Evolutionary conservation across 208 protist species (phyloP).

Genomic region (Angomonas deanei): DNA sequence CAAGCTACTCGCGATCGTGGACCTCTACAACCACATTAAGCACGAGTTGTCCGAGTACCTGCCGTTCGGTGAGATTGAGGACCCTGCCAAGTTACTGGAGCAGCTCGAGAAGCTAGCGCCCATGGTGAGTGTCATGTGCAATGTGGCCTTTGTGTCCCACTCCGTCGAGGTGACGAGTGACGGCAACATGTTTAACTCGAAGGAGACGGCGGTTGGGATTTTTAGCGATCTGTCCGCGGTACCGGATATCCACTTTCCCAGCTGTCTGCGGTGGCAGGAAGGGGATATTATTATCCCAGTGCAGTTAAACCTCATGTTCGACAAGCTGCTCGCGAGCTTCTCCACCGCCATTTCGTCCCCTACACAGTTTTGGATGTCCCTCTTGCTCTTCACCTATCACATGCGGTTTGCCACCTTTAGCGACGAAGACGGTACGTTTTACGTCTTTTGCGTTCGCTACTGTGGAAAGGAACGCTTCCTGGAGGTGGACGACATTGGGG

Average conservation of each 20-base stretch:
- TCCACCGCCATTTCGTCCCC: conserved; percentile 45
- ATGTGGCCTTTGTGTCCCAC: conserved; percentile 44
- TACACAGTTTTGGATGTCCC: conserved; percentile 66
- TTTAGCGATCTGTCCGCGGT: conserved; percentile 74
- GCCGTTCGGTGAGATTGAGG: conserved; percentile 58
- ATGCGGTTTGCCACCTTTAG: conserved; percentile 62
- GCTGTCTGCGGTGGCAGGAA: conserved; percentile 55
- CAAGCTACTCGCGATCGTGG: conserved; percentile 56
- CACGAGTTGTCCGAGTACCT: conserved; percentile 54
- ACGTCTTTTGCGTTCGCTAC: conserved; percentile 66
- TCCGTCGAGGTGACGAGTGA: conserved; percentile 65
- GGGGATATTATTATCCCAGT: conserved; percentile 66
- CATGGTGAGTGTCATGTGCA: conserved; percentile 56
- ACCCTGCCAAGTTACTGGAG: conserved; percentile 44
- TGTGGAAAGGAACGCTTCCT: conserved; percentile 55
- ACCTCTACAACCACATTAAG: conserved; percentile 67
- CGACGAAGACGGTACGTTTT: conserved; percentile 67
- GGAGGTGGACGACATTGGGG: conserved; percentile 59
- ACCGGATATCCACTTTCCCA: conserved; percentile 67
- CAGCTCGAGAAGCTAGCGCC: conserved; percentile 56
- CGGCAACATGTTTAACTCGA: conserved; percentile 57
- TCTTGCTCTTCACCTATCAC: conserved; percentile 55
- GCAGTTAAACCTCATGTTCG: conserved; percentile 54
- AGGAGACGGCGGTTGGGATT: conserved; percentile 64
- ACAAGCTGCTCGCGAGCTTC: conserved; percentile 69